Percentiles rank a stretch among this genome's conserved stretches.
phyloP scores from a whole-genome alignment of 371 early-diverging fungal species.

The Cokeromyces recurvatus region DNA sequence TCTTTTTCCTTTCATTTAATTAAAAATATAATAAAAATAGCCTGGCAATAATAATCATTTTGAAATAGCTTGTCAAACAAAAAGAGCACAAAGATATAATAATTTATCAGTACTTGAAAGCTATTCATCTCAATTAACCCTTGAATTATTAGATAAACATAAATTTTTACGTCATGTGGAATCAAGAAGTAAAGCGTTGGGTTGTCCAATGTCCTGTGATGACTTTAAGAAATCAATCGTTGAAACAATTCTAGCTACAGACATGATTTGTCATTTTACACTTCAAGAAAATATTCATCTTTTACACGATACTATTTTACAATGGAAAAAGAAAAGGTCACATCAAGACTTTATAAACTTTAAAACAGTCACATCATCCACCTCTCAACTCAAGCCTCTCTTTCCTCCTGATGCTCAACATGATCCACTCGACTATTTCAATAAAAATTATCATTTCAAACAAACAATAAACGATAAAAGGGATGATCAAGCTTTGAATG shows the following conservation, averaged over 20 bases:
- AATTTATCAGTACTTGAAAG: constrained; percentile 81
- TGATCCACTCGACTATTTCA: constrained; percentile 5
- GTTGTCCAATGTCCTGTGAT: constrained; percentile 28
- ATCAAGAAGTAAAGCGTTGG: constrained; percentile 11
- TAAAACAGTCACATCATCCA: neutral
- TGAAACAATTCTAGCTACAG: constrained; percentile 76
- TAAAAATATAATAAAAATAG: constrained; percentile 31
- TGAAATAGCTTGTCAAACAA: constrained; percentile 76
- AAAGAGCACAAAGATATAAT: constrained; percentile 62
- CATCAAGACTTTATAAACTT: no score
- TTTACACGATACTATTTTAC: neutral
- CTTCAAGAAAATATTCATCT: constrained; percentile 56
- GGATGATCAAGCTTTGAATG: neutral
- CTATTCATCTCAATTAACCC: constrained; percentile 68
- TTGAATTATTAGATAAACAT: constrained; percentile 68
- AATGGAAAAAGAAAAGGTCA: neutral
- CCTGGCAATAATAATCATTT: constrained; percentile 90
- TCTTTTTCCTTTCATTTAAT: neutral
- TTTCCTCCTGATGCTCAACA: neutral
- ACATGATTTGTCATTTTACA: constrained; percentile 82
- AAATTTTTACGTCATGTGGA: constrained; percentile 47
- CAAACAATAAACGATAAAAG: neutral
- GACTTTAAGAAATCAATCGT: constrained; percentile 45
- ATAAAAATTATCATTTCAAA: neutral
- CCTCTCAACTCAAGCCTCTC: neutral